These are phyloP conservation scores for Kwoniella newhampshirensis DNA, from an alignment of 768 basidiomycete species.

Conservation along the genomic window DNA sequence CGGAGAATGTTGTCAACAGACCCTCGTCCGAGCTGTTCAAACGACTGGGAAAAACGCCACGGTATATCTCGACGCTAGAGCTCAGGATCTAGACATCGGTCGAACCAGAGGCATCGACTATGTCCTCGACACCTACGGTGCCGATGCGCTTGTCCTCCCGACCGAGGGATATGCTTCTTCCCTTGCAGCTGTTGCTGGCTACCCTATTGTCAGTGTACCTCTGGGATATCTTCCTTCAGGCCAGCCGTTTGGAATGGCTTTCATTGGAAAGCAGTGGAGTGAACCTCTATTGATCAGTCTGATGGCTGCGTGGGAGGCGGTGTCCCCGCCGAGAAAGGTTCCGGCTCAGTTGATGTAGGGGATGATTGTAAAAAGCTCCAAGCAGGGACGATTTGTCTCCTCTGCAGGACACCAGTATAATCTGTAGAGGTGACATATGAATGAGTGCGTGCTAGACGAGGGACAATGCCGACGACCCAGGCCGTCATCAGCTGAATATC, in stretches of 20 bases:
- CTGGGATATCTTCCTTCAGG: conserved; percentile 29
- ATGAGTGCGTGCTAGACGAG: too few relatives aligned
- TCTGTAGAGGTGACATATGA: too few relatives aligned
- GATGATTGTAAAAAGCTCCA: too few relatives aligned
- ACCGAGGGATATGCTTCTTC: conserved; percentile 28
- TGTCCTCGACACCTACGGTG: conserved; percentile 28
- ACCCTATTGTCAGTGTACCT: conserved; percentile 35
- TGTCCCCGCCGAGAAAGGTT: too few relatives aligned
- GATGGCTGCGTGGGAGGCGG: too few relatives aligned
- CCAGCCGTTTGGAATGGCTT: conserved; percentile 33
- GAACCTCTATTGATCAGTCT: conserved; percentile 24
- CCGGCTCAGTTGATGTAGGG: too few relatives aligned
- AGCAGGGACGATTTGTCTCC: too few relatives aligned
- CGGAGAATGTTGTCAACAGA: conserved; percentile 44
- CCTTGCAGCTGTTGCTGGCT: conserved; percentile 28
- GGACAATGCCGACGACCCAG: too few relatives aligned
- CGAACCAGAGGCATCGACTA: conserved; percentile 27
- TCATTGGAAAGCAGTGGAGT: conserved; percentile 32
- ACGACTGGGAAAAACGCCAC: conserved; percentile 24
- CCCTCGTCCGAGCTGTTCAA: conserved; percentile 24
- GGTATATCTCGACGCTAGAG: conserved; percentile 23
- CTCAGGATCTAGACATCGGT: conserved; percentile 26
- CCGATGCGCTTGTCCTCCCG: conserved; percentile 41
- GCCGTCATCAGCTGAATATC: too few relatives aligned
- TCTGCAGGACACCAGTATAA: too few relatives aligned